Base-by-base conservation (phyloP, 106 monocot species). In the Dioscorea alata region DNA sequence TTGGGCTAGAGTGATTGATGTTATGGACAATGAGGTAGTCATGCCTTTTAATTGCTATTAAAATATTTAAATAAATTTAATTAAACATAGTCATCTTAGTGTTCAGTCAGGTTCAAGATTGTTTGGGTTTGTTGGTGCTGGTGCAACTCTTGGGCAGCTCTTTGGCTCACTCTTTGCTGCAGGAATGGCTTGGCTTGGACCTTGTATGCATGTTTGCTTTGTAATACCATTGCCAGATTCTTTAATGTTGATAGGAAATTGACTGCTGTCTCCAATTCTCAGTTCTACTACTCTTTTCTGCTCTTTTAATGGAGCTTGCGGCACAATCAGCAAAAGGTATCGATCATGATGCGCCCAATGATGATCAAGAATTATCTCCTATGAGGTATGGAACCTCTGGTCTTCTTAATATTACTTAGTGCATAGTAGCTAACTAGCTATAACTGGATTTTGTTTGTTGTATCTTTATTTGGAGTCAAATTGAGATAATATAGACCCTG, bases 71-170 rank as follows among this genome's bases (percentile, higher is more conserved):
- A 18, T 25, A 15, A 24, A 12, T 65, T 20, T 48, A 21, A 20
- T 57, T 58, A 23, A 50, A 4, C 69, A 60, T 80, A 35, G 80
- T 75, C 49, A 33, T 76, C 57, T 76, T 71, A 42, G 28, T 70
- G 35, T 86, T 73, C 86, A 97, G 92, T 97, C 96, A 89, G 96
- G 96, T 89, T 89, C 92, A 67, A 92, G 96, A 97, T 76, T 97
- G 78, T 97, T 97, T 77, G 96, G 96, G 13, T 92, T 97, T 72
- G 75, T 97, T 73, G 96, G 96, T 84, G 96, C 96, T 70, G 96
- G 92, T 70, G 96, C 96, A 64, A 97, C 96, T 35, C 78, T 92
- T 76, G 96, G 96, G 9, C 96, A 97, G 72, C 86, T 97, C 20
- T 82, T 89, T 80, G 96, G 96, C 49, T 97, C 96, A 53, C 70